A percentile compares a stretch with the other conserved stretches of the same genome.
Conservation (phyloP, 306 rosid species). For the Vigna reflexopilosa region DNA sequence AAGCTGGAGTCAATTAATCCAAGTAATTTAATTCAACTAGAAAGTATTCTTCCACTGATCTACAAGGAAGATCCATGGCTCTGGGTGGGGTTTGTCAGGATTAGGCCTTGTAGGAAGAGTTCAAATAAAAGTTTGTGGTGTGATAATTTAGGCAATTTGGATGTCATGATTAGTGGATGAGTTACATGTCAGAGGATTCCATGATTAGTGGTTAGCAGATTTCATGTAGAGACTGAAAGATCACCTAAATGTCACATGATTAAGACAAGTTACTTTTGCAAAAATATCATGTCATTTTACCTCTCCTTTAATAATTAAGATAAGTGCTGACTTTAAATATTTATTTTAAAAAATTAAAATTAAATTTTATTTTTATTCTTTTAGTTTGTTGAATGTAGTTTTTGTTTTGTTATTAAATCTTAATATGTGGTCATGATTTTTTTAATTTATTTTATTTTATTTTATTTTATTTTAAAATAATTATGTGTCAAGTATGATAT, state of each 20-base stretch:
- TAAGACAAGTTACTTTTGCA: not conserved
- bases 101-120: conserved; percentile 30
- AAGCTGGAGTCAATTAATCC: conserved; percentile 34
- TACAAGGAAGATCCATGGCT: conserved; percentile 36
- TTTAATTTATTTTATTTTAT: too few relatives aligned
- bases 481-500: too few relatives aligned
- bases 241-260: not conserved
- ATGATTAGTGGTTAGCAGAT: not conserved
- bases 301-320: not conserved
- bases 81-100: conserved; percentile 27
- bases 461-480: too few relatives aligned
- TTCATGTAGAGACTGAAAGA: not conserved
- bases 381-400: too few relatives aligned
- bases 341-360: too few relatives aligned
- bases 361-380: too few relatives aligned
- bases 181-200: not conserved
- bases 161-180: not conserved
- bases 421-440: too few relatives aligned
- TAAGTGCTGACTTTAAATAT: too few relatives aligned
- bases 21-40: conserved; percentile 41
- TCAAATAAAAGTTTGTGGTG: conserved; percentile 35
- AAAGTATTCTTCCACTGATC: conserved; percentile 31
- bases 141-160: conserved; percentile 28
- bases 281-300: not conserved
- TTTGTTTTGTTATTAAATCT: too few relatives aligned